Evolutionary conservation across 2,329 filamentous ascomycete genomes (phyloP), one percentile per base, ranked within the genome.

Genomic region (Myriangium duriaei): DNA sequence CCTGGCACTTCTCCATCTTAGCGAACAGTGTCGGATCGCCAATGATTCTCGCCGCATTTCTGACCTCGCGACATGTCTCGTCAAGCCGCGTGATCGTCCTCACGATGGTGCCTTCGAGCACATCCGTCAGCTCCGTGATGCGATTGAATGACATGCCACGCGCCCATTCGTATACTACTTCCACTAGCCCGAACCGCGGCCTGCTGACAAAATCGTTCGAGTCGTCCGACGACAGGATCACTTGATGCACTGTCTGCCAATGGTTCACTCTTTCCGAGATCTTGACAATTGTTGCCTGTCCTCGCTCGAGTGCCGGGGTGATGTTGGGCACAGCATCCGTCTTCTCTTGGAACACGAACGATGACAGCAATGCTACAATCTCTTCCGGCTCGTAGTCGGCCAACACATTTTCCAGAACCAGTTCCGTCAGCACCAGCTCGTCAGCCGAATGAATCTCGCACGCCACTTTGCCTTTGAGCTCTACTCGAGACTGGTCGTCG

Each of bases 81-180:
- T 98, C 91, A 41, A 98, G 66, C 16, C 91, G 68, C 30, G 86
- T 93, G 49, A 98, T 96, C 2, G 91, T 88, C 37, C 91, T 70
- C 33, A 98, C 91, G 62, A 98, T 96, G 0, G 91, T 96, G 1
- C 91, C 91, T 60, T 98, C 91, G 51, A 96, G 76, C 41, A 98
- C 87, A 57, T 96, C 88, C 5, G 91, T 98, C 54, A 98, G 64
- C 48, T 88, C 82, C 0, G 88, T 96, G 49, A 98, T 98, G 47
- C 91, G 88, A 62, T 92, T 93, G 69, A 98, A 98, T 37, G 83
- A 88, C 85, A 96, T 96, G 16, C 91, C 91, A 34, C 85, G 71
- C 7, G 91, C 91, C 91, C 91, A 98, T 60, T 98, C 91, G 57
- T 96, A 95, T 21, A 98, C 92, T 0, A 98, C 91, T 60, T 98